phyloP scores from a whole-genome alignment of 306 rosid genomes.

The Cucumis melo region DNA sequence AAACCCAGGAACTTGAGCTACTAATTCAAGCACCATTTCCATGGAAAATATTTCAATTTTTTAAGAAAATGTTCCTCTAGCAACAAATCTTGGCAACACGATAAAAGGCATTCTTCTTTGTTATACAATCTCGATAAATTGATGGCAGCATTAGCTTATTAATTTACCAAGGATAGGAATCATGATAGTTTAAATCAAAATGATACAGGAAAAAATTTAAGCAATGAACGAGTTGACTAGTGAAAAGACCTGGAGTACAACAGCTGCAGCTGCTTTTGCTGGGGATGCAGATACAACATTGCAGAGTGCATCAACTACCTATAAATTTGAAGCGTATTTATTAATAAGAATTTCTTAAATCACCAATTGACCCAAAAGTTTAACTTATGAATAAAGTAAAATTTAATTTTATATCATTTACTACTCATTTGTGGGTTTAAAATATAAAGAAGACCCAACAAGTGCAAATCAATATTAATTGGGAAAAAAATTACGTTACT shows the following conservation, averaged over 20 bases:
- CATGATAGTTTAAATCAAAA: background rate
- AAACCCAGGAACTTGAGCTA: background rate
- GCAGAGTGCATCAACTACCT: slow-evolving; percentile 97
- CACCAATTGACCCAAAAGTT: no score
- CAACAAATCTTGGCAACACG: background rate
- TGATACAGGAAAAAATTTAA: background rate
- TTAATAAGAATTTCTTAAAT: background rate
- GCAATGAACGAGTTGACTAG: background rate
- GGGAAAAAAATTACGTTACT: no score
- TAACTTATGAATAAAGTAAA: no score
- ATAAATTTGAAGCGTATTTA: background rate
- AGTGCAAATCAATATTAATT: no score
- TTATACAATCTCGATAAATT: background rate
- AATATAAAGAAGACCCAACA: no score
- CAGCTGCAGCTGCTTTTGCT: slow-evolving; percentile 84
- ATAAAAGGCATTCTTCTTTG: background rate
- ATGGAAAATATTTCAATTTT: background rate
- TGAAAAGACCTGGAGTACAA: slow-evolving; percentile 78
- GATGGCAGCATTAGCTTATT: background rate
- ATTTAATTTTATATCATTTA: no score
- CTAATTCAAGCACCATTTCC: background rate
- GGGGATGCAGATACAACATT: slow-evolving; percentile 93
- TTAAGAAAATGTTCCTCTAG: background rate
- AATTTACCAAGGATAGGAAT: background rate
- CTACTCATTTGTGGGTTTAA: no score